These are phyloP conservation scores for Centrapalus pauciflorus DNA, from an alignment of 129 eudicot species.

Conservation along the genomic window DNA sequence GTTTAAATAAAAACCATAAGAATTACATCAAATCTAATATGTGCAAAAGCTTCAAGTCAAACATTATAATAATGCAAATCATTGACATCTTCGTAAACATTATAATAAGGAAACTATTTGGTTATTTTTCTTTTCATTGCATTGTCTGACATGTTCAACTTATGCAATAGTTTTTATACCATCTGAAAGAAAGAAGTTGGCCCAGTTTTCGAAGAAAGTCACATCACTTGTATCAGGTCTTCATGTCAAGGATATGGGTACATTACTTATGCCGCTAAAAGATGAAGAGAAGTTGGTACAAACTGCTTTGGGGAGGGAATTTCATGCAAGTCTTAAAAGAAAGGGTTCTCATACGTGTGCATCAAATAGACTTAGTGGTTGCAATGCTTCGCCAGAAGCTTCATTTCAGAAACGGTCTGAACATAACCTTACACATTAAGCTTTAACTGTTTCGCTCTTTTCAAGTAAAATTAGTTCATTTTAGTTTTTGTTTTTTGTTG, in stretches of 20 bases:
- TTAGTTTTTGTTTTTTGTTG: constrained; percentile 20
- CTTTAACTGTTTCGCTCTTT: neutral
- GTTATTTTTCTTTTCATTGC: too few relatives aligned
- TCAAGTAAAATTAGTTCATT: neutral
- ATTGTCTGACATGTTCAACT: neutral
- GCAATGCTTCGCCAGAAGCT: constrained; percentile 63
- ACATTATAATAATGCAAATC: too few relatives aligned
- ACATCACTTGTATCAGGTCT: constrained; percentile 41
- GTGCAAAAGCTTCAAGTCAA: neutral
- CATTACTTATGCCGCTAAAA: constrained; percentile 24
- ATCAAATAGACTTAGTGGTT: constrained; percentile 55
- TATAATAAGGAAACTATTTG: too few relatives aligned
- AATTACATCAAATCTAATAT: too few relatives aligned
- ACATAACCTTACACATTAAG: neutral
- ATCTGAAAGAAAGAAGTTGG: constrained; percentile 35
- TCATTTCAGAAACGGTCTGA: constrained; percentile 45
- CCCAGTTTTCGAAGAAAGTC: constrained; percentile 37
- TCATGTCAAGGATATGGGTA: constrained; percentile 49
- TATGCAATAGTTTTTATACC: constrained; percentile 42
- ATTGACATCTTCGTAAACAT: too few relatives aligned
- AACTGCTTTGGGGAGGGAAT: too few relatives aligned
- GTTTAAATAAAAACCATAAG: neutral
- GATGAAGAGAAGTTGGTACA: too few relatives aligned
- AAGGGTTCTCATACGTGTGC: constrained; percentile 65
- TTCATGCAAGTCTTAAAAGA: constrained; percentile 67